These are phyloP conservation scores for Narthecium ossifragum DNA, from an alignment of 106 monocot genomes.

Conservation along the genomic window DNA sequence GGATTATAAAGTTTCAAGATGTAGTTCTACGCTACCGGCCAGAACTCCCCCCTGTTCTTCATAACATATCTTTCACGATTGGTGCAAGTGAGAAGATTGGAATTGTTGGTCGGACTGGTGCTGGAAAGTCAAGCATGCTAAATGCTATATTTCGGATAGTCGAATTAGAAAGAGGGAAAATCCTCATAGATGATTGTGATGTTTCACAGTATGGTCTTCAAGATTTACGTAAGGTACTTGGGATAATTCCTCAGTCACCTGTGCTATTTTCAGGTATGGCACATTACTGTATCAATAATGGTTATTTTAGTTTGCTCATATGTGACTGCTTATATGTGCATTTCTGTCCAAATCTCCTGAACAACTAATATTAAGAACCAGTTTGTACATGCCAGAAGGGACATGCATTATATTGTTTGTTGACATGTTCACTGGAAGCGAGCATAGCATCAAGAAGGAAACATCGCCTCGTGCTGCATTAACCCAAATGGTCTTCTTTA, in stretches of 20 bases:
- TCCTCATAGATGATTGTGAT: conserved; percentile 84
- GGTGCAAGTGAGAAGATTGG: conserved; percentile 85
- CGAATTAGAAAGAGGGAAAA: conserved; percentile 72
- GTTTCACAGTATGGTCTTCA: conserved; percentile 70
- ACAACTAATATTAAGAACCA: no score
- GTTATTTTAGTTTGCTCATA: no score
- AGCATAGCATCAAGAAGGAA: no score
- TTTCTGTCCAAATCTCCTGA: no score
- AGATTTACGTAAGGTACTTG: conserved; percentile 87
- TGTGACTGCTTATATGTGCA: no score
- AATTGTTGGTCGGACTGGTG: conserved; percentile 96
- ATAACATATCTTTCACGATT: conserved; percentile 88
- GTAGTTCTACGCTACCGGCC: conserved; percentile 90
- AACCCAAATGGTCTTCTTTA: no score
- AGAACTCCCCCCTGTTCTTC: conserved; percentile 96
- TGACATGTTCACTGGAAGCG: no score
- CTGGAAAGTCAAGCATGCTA: conserved; percentile 97
- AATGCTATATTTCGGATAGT: conserved; percentile 98
- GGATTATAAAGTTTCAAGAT: conserved; percentile 70
- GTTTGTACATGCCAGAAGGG: no score
- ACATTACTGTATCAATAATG: no score
- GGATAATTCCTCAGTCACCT: conserved; percentile 96
- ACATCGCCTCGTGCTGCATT: no score
- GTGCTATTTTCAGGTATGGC: conserved; percentile 96
- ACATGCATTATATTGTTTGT: no score